Conservation (phyloP, 2,329 filamentous ascomycete species). For the Beauveria varroae region DNA sequence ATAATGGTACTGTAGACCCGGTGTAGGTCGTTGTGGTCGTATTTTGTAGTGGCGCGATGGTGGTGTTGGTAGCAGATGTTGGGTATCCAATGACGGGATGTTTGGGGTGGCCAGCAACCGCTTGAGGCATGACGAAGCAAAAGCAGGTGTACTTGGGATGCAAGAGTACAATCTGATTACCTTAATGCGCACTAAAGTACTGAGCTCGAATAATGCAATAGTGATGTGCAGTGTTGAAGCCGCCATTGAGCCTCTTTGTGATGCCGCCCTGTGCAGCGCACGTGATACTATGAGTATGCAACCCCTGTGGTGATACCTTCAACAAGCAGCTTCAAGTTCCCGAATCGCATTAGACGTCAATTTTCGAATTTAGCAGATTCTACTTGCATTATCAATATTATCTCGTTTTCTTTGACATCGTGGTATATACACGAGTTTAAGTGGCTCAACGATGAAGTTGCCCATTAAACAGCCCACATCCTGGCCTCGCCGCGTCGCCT, state of each 20-base stretch:
- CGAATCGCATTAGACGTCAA: neutral
- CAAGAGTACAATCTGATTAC: neutral
- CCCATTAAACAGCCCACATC: no score
- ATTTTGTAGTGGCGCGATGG: slow-evolving; percentile 54
- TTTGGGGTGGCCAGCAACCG: neutral
- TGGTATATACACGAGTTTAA: neutral
- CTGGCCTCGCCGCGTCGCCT: neutral
- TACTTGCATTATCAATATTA: neutral
- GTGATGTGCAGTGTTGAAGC: neutral
- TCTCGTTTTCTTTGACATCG: neutral
- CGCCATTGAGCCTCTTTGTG: neutral
- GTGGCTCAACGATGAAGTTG: neutral
- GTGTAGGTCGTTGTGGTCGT: slow-evolving; percentile 54
- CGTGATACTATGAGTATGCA: slow-evolving; percentile 1
- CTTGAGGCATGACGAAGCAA: slow-evolving; percentile 3
- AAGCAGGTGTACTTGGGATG: neutral
- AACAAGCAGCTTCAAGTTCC: neutral
- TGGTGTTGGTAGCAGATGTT: slow-evolving; percentile 48
- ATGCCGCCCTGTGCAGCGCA: neutral
- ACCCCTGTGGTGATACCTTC: neutral
- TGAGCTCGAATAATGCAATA: neutral
- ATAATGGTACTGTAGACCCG: slow-evolving; percentile 58
- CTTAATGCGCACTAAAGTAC: neutral
- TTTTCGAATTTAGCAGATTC: neutral
- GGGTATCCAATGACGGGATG: slow-evolving; percentile 1